Base-by-base conservation (phyloP, 1,284 basidiomycete genomes). In the Ceratobasidium sp. region DNA sequence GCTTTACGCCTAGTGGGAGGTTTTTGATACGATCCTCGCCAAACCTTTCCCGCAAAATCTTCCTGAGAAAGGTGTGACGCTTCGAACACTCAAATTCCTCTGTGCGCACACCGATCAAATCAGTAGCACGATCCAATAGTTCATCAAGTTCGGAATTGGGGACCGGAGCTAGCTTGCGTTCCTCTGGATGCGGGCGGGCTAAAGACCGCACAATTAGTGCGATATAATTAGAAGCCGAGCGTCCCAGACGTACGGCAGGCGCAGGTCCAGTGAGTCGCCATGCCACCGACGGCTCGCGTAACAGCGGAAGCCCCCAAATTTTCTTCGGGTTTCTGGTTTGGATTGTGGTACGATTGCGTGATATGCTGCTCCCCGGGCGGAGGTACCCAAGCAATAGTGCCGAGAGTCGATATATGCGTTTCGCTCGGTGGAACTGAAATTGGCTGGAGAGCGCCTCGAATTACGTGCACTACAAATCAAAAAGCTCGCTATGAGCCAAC, bases 201-300 rank as follows among this genome's bases (percentile, higher is more conserved):
- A 34, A 11, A 56, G 13, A 29, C 22, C 19, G 25, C 11, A 49
- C 9, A 32, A n/a, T 44, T 61, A 37, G 15, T 1, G 22, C n/a
- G 15, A 25, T 29, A 61, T 1, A 51, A 7, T 6, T 17, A 25
- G 13, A 22, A 11, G 19, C 57, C 40, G 43, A 15, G 19, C 7
- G 22, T 62, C 7, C 13, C 22, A 3, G 56, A 68, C 66, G 34
- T 69, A 76, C 66, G 75, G 62, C 64, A 76, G 37, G 46, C 51
- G 25, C 67, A 70, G 29, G 76, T 62, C 66, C 76, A 77, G 68
- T 70, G 76, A 17, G 67, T 77, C 2, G 76, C 40, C 76, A 77
- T 77, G 8, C 76, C 76, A 62, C 76, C 76, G 22, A 77, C 68
- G 19, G 76, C 59, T 7, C 68, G 51, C 11, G 76, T 71, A 11